These are phyloP conservation scores for Cercospora sp. DNA, from an alignment of 2,329 filamentous ascomycete genomes.

Conservation along the genomic window DNA sequence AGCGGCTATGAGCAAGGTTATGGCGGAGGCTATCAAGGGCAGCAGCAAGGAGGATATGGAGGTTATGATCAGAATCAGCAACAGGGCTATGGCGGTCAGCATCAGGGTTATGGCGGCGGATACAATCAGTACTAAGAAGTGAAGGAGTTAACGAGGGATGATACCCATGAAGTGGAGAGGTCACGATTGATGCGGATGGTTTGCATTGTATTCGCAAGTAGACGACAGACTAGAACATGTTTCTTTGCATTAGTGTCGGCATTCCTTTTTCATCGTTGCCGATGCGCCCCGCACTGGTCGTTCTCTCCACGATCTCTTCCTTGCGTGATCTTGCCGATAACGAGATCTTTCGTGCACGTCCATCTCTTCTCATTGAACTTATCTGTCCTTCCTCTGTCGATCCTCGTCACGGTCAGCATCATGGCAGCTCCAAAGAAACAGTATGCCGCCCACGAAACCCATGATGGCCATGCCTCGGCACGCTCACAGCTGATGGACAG, in stretches of 20 bases:
- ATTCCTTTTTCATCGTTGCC: not conserved
- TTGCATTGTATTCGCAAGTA: not conserved
- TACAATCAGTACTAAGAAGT: constrained; percentile 24
- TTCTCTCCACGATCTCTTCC: not conserved
- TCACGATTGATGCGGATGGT: not conserved
- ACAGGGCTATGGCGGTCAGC: constrained; percentile 9
- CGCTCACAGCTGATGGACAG: constrained; percentile 26
- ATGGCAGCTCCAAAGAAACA: constrained; percentile 10
- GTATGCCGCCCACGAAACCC: constrained; percentile 7
- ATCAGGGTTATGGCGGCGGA: constrained; percentile 18
- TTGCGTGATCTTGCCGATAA: not conserved
- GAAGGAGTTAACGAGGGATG: not conserved
- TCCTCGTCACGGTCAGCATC: not conserved
- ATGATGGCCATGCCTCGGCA: not conserved
- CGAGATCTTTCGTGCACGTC: not conserved
- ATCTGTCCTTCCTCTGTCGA: not conserved
- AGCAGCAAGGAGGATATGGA: constrained; percentile 30
- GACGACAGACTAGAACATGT: not conserved
- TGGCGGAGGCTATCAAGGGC: constrained; percentile 22
- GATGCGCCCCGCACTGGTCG: constrained; percentile 2
- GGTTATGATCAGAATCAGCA: constrained; percentile 22
- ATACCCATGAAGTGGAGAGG: not conserved
- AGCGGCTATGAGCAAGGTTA: constrained; percentile 27
- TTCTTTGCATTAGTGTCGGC: not conserved
- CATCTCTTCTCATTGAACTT: not conserved